Conservation (phyloP, 2,329 filamentous ascomycete species). For the Emmonsiellopsis sp. region DNA sequence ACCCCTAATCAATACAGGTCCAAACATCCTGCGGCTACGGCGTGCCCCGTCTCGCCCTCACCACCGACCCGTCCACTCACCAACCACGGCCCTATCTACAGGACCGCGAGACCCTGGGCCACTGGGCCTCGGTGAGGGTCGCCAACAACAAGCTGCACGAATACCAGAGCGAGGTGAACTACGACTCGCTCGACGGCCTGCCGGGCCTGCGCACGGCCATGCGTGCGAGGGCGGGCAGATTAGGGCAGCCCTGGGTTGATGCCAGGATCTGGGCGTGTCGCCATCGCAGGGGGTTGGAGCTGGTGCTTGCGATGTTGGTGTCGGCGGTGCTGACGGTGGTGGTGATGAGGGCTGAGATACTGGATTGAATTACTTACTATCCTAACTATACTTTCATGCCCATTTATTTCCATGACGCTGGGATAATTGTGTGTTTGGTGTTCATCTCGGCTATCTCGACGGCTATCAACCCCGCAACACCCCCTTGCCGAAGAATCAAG, state of each 20-base stretch:
- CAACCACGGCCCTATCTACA: constrained; percentile 31
- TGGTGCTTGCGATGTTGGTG: constrained; percentile 13
- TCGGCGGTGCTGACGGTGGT: constrained; percentile 13
- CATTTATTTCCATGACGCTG: background rate
- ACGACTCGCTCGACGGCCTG: constrained; percentile 49
- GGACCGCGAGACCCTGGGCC: constrained; percentile 48
- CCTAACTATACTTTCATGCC: background rate
- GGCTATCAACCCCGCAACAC: too few species aligned
- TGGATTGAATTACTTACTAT: background rate
- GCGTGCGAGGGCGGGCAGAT: constrained; percentile 32
- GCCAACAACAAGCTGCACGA: constrained; percentile 41
- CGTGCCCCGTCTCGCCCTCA: constrained; percentile 46
- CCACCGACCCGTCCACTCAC: constrained; percentile 23
- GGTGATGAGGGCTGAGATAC: constrained; percentile 12
- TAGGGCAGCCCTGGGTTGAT: constrained; percentile 35
- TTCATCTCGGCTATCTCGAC: background rate
- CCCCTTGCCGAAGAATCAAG: too few species aligned
- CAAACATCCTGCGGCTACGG: constrained; percentile 61
- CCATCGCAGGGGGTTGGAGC: constrained; percentile 15
- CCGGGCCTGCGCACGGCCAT: constrained; percentile 49
- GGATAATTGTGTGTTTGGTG: background rate
- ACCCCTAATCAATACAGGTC: constrained; percentile 25
- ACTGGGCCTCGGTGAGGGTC: constrained; percentile 42
- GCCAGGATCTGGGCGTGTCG: constrained; percentile 19
- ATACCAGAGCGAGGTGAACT: constrained; percentile 52